phyloP scores from a whole-genome alignment of 129 eudicot species.

The Ambrosia artemisiifolia region DNA sequence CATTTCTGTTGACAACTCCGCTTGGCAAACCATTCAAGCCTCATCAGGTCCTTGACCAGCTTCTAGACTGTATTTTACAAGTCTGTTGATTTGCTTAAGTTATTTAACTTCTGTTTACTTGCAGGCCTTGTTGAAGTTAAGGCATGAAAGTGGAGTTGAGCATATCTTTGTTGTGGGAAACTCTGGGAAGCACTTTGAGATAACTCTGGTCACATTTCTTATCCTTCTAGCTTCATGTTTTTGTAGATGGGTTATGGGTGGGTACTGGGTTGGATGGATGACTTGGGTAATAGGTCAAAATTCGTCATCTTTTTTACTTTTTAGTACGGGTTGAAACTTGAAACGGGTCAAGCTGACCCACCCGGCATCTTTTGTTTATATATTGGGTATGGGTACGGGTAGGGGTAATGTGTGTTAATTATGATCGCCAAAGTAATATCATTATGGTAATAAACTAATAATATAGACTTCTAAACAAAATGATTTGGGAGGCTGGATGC shows the following conservation, averaged over 20 bases:
- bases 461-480: too few species aligned
- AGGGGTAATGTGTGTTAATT: neutral
- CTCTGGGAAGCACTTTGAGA: conserved; percentile 67
- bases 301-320: too few species aligned
- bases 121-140: conserved; percentile 80
- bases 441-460: too few species aligned
- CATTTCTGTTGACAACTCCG: conserved; percentile 71
- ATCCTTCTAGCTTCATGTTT: neutral
- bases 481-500: too few species aligned
- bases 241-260: neutral
- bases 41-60: conserved; percentile 66
- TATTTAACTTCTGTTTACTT: conserved; percentile 17
- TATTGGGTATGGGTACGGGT: neutral
- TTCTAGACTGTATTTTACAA: neutral
- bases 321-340: neutral
- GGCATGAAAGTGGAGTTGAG: conserved; percentile 83
- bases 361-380: neutral
- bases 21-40: conserved; percentile 71
- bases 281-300: neutral
- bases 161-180: conserved; percentile 73
- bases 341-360: neutral
- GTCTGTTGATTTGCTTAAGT: neutral
- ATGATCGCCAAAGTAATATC: neutral
- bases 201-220: conserved; percentile 53
- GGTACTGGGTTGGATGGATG: neutral